phyloP scores from a whole-genome alignment of 352 stramenopile species.

The Elongisporangium anandrum region DNA sequence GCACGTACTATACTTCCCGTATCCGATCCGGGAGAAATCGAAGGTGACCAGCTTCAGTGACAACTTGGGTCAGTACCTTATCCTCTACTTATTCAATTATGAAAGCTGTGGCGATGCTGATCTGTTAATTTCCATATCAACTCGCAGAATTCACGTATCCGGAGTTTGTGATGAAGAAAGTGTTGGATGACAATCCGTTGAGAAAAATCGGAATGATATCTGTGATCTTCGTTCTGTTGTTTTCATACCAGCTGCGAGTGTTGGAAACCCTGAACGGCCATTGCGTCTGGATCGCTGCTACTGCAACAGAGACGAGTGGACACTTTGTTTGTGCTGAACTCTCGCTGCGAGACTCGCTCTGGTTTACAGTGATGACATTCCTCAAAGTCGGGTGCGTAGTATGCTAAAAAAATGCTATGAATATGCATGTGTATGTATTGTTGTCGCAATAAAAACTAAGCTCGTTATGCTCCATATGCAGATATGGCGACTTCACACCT shows the following conservation, averaged over 20 bases:
- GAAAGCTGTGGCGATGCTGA: too few relatives aligned
- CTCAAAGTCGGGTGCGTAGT: slow-evolving; percentile 30
- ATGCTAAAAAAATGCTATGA: neutral
- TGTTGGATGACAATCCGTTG: slow-evolving; percentile 52
- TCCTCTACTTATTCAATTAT: too few relatives aligned
- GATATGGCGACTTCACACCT: slow-evolving; percentile 38
- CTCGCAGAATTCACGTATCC: slow-evolving; percentile 58
- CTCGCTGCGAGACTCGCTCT: slow-evolving; percentile 27
- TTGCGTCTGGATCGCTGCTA: slow-evolving; percentile 18
- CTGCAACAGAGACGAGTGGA: neutral
- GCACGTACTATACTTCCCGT: slow-evolving; percentile 57
- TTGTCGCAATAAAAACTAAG: too few relatives aligned
- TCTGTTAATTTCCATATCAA: too few relatives aligned
- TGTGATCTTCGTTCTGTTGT: slow-evolving; percentile 9
- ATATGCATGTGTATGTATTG: too few relatives aligned
- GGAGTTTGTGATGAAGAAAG: slow-evolving; percentile 72
- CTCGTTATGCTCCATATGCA: too few relatives aligned
- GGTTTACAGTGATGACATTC: slow-evolving; percentile 46
- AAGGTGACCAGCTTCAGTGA: slow-evolving; percentile 60
- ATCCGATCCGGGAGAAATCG: slow-evolving; percentile 58
- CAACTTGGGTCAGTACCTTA: slow-evolving; percentile 28
- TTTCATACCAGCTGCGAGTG: slow-evolving; percentile 39
- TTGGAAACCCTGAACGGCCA: slow-evolving; percentile 41
- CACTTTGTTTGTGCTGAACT: slow-evolving; percentile 26
- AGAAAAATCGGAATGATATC: slow-evolving; percentile 30